Evolutionary conservation across 306 rosid species (phyloP), one percentile per base, ranked within the genome.

Genomic region (Cajanus cajan): DNA sequence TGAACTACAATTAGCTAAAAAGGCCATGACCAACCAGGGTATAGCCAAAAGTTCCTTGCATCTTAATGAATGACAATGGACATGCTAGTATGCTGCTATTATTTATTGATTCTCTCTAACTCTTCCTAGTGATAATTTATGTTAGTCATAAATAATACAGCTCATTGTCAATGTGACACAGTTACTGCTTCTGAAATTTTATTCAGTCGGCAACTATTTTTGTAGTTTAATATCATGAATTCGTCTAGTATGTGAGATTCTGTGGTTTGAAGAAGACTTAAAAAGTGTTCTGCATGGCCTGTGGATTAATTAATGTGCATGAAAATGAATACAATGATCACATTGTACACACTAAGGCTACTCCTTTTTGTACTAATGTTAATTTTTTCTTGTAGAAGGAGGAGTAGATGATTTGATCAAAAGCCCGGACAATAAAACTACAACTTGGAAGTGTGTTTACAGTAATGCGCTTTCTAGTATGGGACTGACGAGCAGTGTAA

Each of bases 401-500:
- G 83, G 77, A 71, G 73, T 67, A 37, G 76, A 79, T 65, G 67
- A 73, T 76, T 59, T 85, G 66, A 55, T 85, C 33, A 14, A 80
- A 73, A 85, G 85, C 76, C 82, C 71, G 54, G 87, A 76, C 13
- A 73, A 81, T 48, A 88, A 89, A 87, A 74, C 89, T 18, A 40
- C 78, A 69, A 77, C 76, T 39, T 89, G 93, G 92, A 94, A 92
- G 84, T 94, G 82, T 71, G 97, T 92, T 41, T 90, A 89, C 55
- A 66, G 83, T 44, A 33, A 87, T 69, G 86, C 21, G 37, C 92
- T 94, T 77, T 85, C 94, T 28, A 82, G 85, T 61, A 83, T 89
- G 90, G 98, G 98, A 70, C 83, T 94, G 84, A 94, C 97, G 4
- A 84, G 97, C 72, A 87, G 97, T 78, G 97, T 94, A 68, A 89